phyloP scores from a whole-genome alignment of 257 asterid species.

The Ballota nigra region DNA sequence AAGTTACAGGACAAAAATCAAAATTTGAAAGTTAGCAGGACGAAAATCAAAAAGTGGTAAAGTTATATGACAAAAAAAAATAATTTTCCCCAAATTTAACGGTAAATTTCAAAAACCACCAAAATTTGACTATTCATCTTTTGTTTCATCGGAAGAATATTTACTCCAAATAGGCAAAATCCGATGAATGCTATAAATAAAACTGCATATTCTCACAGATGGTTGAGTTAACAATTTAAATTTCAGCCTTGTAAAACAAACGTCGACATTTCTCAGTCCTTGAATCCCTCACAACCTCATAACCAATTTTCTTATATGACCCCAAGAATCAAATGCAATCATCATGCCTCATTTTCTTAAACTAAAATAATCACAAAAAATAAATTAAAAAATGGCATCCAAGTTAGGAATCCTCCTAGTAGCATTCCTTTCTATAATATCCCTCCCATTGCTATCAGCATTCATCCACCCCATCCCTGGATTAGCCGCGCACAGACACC shows the following conservation, averaged over 20 bases:
- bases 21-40: too few relatives aligned
- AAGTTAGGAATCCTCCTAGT: conserved; percentile 36
- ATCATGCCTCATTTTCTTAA: conserved; percentile 10
- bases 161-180: not conserved
- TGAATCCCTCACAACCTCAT: conserved; percentile 29
- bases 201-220: not conserved
- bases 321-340: not conserved
- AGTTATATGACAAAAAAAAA: too few relatives aligned
- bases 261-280: conserved; percentile 23
- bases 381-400: conserved; percentile 36
- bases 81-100: not conserved
- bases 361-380: not conserved
- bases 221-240: not conserved
- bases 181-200: not conserved
- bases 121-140: not conserved
- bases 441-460: conserved; percentile 44
- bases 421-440: conserved; percentile 31
- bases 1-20: too few relatives aligned
- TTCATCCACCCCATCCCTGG: not conserved
- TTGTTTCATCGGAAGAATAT: not conserved
- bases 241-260: conserved; percentile 8
- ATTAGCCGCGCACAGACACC: not conserved
- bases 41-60: too few relatives aligned
- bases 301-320: conserved; percentile 18
- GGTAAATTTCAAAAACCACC: not conserved